Base-by-base conservation (phyloP, 345 rosid genomes). In the Theobroma cacao region DNA sequence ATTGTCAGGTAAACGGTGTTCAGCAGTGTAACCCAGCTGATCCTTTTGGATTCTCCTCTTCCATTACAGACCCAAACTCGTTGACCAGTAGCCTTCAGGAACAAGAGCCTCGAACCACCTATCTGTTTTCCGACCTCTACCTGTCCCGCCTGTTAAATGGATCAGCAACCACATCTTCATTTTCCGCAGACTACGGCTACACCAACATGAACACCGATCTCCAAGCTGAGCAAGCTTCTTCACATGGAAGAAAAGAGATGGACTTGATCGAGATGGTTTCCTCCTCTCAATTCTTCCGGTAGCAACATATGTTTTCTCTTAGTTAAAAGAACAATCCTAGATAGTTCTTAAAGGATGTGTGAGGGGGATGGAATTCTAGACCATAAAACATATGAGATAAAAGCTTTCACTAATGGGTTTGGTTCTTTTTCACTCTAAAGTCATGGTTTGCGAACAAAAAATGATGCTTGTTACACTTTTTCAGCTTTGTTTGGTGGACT, bases 181-280 rank as follows among this genome's bases (percentile, higher is more conserved):
- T 80, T 40, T 72, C 77, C 65, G 31, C 47, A 52, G 77, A 62
- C 58, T 2, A 20, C 52, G 82, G 85, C 34, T 33, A 61, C 31
- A 78, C 48, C 33, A 24, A 76, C 67, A 45, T 58, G 64, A 53
- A 64, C 71, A 75, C 1, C 66, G 77, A 84, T 77, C n/a, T 64
- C 55, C 50, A 63, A 61, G 67, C 58, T 34, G 78, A 80, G 77
- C 88, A 86, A 74, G 84, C 69, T 34, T 70, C 69, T 34, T 74
- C 83, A 2, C 67, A 69, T 38, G 88, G 83, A 75, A 83, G 69
- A 68, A 87, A 83, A 76, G 98, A 95, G 80, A 93, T 93, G 95
- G 99, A 95, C 84, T 84, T 94, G 91, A 88, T 95, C n/a, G 99
- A 95, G 91, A 93, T 95, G 99, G 77, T 95, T 66, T 88, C 89